Evolutionary conservation across 2,329 filamentous ascomycete species (phyloP), one percentile per base, ranked within the genome.

Genomic region (Cladosporium velox): DNA sequence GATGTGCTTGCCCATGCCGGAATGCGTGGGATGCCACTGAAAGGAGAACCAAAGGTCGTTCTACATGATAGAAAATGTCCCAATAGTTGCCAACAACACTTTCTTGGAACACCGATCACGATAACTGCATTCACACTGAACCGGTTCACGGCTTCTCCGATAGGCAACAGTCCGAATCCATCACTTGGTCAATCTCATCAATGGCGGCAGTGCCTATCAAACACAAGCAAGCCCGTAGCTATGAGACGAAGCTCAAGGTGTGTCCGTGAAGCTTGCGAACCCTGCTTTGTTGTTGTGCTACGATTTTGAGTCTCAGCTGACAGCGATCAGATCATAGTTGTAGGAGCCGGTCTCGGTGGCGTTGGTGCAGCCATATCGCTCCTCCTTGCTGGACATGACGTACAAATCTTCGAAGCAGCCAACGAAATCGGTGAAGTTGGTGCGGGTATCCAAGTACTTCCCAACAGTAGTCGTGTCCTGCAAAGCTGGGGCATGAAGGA

Each of bases 301-400:
- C 24, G 26, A 14, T 26, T 4, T 15, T 15, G 15, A 51, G n/a
- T 30, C 28, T 24, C 18, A n/a, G 32, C 30, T 57, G 12, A 57
- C 30, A 57, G 12, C 24, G 18, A 34, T 55, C 66, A 83, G 77
- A 75, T 86, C 30, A 78, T 86, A 26, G 76, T 87, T 30, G 80
- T 86, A 24, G 85, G 85, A n/a, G 85, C 84, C 11, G 85, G 85
- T 6, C 78, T 87, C 24, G 83, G 84, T 28, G 85, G 85, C 5
- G 77, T 87, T 10, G 83, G 79, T 12, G 81, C 82, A 26, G 81
- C 81, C n/a, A 83, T 85, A 66, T 74, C 79, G 3, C 77, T 81
- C 49, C 75, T 79, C 1, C 76, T 83, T 10, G 79, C 78, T 28
- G 81, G 83, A 26, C 83, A 85, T 71, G 73, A 74, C 26, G 82